A percentile compares a stretch with the other conserved stretches of the same genome.
These are phyloP conservation scores for Raphidocelis subcapitata DNA, from an alignment of 139 green algal species.

Conservation along the genomic window DNA sequence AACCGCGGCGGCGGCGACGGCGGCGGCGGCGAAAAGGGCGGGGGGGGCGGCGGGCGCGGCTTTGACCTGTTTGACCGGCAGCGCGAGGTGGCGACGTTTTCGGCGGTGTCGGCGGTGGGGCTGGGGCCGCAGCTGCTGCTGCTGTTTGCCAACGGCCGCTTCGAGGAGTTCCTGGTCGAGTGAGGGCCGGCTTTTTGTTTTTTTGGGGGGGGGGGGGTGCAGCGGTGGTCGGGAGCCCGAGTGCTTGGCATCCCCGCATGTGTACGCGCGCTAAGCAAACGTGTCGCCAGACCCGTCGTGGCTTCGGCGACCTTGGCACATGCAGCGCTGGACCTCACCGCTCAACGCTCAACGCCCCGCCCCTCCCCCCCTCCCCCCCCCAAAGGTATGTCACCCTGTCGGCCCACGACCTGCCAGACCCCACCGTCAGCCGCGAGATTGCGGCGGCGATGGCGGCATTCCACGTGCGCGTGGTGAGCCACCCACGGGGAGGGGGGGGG, in stretches of 20 bases:
- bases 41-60: not conserved
- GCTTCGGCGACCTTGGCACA: too few relatives aligned
- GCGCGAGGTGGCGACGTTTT: conserved; percentile 51
- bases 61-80: conserved; percentile 40
- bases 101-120: conserved; percentile 33
- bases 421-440: conserved; percentile 36
- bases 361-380: too few relatives aligned
- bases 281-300: too few relatives aligned
- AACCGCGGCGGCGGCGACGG: not conserved
- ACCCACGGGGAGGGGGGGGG: not conserved
- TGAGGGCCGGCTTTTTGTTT: too few relatives aligned
- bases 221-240: too few relatives aligned
- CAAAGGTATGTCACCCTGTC: conserved; percentile 26
- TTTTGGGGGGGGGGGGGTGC: too few relatives aligned
- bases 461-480: conserved; percentile 42
- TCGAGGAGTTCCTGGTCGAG: conserved; percentile 63
- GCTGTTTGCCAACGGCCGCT: conserved; percentile 52
- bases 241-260: too few relatives aligned
- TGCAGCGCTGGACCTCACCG: too few relatives aligned
- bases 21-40: too few relatives aligned
- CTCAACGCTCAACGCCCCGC: too few relatives aligned
- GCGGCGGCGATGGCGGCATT: conserved; percentile 57
- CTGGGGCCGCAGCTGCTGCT: conserved; percentile 62
- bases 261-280: too few relatives aligned
- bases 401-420: conserved; percentile 30